Evolutionary conservation across 1,139 yeast genomes (phyloP).

Genomic region (Schizosaccharomyces versatilis): DNA sequence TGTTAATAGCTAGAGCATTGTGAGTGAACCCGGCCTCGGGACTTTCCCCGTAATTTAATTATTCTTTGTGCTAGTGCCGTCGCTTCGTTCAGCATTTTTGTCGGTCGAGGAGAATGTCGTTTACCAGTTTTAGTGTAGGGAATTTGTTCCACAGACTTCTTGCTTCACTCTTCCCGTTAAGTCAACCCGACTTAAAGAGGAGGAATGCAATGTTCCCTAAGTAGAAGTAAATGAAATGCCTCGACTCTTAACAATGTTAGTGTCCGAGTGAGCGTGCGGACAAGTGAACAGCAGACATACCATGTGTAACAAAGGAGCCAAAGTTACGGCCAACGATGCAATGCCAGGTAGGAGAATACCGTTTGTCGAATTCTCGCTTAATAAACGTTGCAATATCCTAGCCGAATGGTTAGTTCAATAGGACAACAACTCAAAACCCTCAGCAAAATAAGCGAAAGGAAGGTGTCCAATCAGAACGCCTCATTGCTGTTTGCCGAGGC

Average conservation of each 20-base stretch:
- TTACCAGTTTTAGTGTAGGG: no score
- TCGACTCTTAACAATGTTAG: slow-evolving; percentile 23
- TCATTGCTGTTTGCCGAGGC: not conserved
- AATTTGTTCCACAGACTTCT: no score
- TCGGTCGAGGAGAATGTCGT: no score
- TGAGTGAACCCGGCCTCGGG: no score
- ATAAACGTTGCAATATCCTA: slow-evolving; percentile 63
- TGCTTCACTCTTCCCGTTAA: no score
- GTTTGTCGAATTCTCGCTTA: slow-evolving; percentile 49
- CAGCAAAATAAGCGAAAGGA: not conserved
- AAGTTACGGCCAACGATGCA: slow-evolving; percentile 82
- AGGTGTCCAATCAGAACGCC: no score
- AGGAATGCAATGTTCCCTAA: slow-evolving; percentile 62
- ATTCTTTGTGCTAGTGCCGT: no score
- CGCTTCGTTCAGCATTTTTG: no score
- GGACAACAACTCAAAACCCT: slow-evolving; percentile 15
- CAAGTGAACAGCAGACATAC: slow-evolving; percentile 14
- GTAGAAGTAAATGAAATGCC: slow-evolving; percentile 66
- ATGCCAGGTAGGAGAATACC: slow-evolving; percentile 79
- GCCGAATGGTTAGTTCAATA: slow-evolving; percentile 21
- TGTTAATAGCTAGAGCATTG: no score
- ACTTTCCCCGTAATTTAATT: no score
- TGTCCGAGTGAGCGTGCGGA: not conserved
- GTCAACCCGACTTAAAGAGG: slow-evolving; percentile 32
- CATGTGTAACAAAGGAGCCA: slow-evolving; percentile 87